A percentile compares a stretch with the other conserved stretches of the same genome.
Evolutionary conservation across 2,329 filamentous ascomycete genomes (phyloP).

Genomic region (Pestalotiopsis sp.): DNA sequence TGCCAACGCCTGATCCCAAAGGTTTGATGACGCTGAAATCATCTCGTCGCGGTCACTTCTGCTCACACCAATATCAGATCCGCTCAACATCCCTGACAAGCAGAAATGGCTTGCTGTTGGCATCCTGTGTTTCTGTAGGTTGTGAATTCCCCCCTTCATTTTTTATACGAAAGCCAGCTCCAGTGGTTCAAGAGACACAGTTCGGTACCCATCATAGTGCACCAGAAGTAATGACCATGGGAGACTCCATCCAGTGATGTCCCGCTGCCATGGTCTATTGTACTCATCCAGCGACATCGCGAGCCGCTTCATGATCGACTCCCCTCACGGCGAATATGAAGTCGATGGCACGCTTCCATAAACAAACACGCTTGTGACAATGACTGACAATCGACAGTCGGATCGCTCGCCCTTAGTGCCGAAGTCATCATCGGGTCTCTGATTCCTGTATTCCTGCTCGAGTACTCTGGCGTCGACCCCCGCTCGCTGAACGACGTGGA

Average conservation of each 20-base stretch:
- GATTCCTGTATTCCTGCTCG: conserved; percentile 38
- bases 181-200: not conserved
- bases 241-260: too few species aligned
- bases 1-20: conserved; percentile 13
- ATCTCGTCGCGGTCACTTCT: not conserved
- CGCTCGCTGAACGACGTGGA: conserved; percentile 28
- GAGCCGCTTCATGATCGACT: too few species aligned
- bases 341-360: too few species aligned
- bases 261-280: too few species aligned
- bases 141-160: not conserved
- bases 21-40: not conserved
- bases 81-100: conserved; percentile 11
- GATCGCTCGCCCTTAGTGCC: conserved; percentile 30
- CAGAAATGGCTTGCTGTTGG: conserved; percentile 13
- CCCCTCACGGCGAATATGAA: too few species aligned
- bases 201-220: too few species aligned
- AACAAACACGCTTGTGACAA: not conserved
- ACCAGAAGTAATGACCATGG: too few species aligned
- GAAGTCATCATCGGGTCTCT: conserved; percentile 33
- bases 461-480: conserved; percentile 37
- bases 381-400: conserved; percentile 22
- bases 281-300: too few species aligned
- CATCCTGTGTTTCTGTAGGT: conserved; percentile 13
- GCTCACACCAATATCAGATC: conserved; percentile 3
- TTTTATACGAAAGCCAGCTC: not conserved